These are phyloP conservation scores for Athelia psychrophila DNA, from an alignment of 1,284 basidiomycete species.

Conservation along the genomic window DNA sequence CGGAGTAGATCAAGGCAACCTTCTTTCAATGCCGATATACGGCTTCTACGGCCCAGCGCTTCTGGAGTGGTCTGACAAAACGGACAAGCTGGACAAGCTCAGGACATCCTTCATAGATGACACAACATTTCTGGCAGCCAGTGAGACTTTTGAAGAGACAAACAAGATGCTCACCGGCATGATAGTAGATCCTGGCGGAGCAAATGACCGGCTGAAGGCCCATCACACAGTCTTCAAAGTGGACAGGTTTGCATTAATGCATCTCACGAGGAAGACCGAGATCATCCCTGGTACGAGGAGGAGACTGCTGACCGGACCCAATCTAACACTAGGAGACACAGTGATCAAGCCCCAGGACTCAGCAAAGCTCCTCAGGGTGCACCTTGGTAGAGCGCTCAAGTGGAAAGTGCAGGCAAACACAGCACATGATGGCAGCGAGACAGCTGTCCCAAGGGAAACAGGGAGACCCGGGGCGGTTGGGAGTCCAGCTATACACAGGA, in stretches of 20 bases:
- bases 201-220: slow-evolving; percentile 6
- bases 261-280: slow-evolving; percentile 7
- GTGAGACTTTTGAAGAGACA: not conserved
- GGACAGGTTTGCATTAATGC: slow-evolving; percentile 15
- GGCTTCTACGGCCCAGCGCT: slow-evolving; percentile 19
- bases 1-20: slow-evolving; percentile 27
- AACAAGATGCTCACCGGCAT: slow-evolving; percentile 3
- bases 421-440: slow-evolving; percentile 16
- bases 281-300: slow-evolving; percentile 4
- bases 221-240: slow-evolving; percentile 11
- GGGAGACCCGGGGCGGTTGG: slow-evolving; percentile 15
- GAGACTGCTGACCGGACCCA: not conserved
- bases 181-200: slow-evolving; percentile 7
- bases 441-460: slow-evolving; percentile 17
- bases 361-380: slow-evolving; percentile 31
- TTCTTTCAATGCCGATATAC: slow-evolving; percentile 19
- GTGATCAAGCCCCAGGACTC: slow-evolving; percentile 8
- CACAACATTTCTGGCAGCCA: slow-evolving; percentile 2
- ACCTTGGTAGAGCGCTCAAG: slow-evolving; percentile 29
- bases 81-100: not conserved
- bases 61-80: slow-evolving; percentile 8
- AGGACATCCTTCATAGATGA: slow-evolving; percentile 13
- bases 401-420: slow-evolving; percentile 27
- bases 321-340: not conserved
- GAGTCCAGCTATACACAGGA: slow-evolving; percentile 23